Base-by-base conservation (phyloP, 2,329 filamentous ascomycete genomes). In the Curvularia lunata region DNA sequence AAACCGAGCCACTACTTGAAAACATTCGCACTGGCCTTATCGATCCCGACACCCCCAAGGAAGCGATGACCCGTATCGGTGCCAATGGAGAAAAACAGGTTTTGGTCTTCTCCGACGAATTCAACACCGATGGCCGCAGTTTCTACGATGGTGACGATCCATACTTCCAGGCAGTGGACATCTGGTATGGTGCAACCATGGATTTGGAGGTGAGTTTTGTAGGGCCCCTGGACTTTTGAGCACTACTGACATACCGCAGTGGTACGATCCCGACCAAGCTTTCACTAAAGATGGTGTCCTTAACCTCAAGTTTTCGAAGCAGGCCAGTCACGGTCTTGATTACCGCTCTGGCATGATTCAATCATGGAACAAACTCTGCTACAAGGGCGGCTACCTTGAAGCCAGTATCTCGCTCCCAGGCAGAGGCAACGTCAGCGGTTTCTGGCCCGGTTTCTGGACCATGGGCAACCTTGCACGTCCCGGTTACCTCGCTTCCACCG, bases 391-490 rank as follows among this genome's bases (percentile, higher is more conserved):
- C 3, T 83, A 88, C 47, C 70, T 91, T 13, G 88, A 91, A 76
- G 87, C 87, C 19, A 88, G 86, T 68, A 86, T 91, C 51, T 91
- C 88, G 4, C 79, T 91, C 5, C 88, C 88, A 13, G 88, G 88
- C 16, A 77, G 81, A 46, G 88, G 88, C 45, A 86, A 90, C 62
- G 83, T 86, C 13, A 82, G 85, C 54, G 88, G 88, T 56, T 88
- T 91, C 75, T 91, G 88, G 88, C 88, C 88, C 41, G 88, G 88
- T 75, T 89, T 90, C 75, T 91, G 88, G 88, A 82, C 87, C 0
- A 90, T 91, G 86, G 88, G 88, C 4, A 91, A 91, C 68, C 81
- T 91, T 21, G 88, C 85, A 37, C 82, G 88, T 62, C 86, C 88
- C 25, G 88, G 88, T 12, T 89, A 89, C 73, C 82, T 86, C 30